Percentiles rank a stretch among this genome's conserved stretches.
Conservation (phyloP, 495 filamentous ascomycete species). For the Margaritispora aquatica region DNA sequence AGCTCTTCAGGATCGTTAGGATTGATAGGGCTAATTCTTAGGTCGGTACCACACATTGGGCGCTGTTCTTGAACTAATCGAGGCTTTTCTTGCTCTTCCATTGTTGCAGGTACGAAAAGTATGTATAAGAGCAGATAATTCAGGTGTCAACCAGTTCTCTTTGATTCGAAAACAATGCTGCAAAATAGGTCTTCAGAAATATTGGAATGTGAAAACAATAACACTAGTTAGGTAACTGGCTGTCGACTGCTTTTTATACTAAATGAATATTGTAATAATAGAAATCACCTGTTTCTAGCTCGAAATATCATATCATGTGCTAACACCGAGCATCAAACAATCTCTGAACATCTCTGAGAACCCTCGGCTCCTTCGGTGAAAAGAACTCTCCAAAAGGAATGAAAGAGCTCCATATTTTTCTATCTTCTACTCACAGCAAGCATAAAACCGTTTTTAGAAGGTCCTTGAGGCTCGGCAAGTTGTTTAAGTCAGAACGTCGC, state of each 20-base stretch:
- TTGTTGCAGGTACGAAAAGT: not conserved
- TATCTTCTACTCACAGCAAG: not conserved
- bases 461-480: not conserved
- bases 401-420: not conserved
- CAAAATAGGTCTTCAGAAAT: too few species aligned
- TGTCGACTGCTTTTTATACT: not conserved
- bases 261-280: not conserved
- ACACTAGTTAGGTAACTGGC: not conserved
- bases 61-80: not conserved
- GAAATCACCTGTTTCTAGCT: not conserved
- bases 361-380: not conserved
- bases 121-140: too few species aligned
- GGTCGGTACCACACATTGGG: not conserved
- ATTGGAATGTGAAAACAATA: too few species aligned
- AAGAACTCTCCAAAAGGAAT: not conserved
- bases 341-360: not conserved
- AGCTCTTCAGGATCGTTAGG: not conserved
- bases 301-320: not conserved
- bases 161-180: too few species aligned
- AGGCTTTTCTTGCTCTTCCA: not conserved
- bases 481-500: not conserved
- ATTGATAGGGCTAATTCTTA: not conserved
- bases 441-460: not conserved
- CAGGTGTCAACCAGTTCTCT: too few species aligned
- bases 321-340: not conserved